Evolutionary conservation across 441 rosid species (phyloP).

Genomic region (Viola pubescens): DNA sequence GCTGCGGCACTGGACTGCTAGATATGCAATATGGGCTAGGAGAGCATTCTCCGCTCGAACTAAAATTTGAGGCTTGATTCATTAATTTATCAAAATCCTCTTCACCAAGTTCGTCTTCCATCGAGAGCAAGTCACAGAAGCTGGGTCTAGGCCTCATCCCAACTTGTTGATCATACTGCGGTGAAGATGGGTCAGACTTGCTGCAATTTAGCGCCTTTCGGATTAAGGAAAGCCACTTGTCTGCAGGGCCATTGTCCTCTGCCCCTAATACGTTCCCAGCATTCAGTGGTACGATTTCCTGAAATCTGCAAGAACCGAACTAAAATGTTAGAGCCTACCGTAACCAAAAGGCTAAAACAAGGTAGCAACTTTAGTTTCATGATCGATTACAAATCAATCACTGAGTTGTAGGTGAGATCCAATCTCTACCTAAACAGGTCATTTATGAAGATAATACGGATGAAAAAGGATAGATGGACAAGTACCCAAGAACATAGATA

Average conservation of each 20-base stretch:
- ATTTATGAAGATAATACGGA: too few species aligned
- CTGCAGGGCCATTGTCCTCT: conserved; percentile 53
- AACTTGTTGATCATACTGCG: conserved; percentile 19
- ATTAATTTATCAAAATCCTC: conserved; percentile 26
- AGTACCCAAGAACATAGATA: conserved; percentile 84
- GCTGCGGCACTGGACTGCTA: conserved; percentile 18
- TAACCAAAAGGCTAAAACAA: too few species aligned
- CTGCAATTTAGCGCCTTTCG: conserved; percentile 49
- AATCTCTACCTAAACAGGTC: too few species aligned
- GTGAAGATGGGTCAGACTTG: conserved; percentile 19
- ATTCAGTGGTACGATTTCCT: conserved; percentile 66
- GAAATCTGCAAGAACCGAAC: conserved; percentile 35
- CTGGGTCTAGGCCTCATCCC: conserved; percentile 31
- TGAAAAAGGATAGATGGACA: background rate
- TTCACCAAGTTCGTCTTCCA: conserved; percentile 35
- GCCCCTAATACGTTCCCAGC: conserved; percentile 73
- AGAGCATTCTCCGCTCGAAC: conserved; percentile 18
- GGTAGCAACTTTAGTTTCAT: too few species aligned
- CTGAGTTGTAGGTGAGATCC: too few species aligned
- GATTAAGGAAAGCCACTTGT: conserved; percentile 55
- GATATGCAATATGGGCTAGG: conserved; percentile 20
- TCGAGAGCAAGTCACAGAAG: conserved; percentile 44
- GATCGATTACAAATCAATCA: too few species aligned
- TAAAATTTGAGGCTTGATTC: conserved; percentile 11
- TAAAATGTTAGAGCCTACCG: too few species aligned